Evolutionary conservation across 1,139 yeast species (phyloP), one percentile per base, ranked within the genome.

Genomic region (Taphrina communis): DNA sequence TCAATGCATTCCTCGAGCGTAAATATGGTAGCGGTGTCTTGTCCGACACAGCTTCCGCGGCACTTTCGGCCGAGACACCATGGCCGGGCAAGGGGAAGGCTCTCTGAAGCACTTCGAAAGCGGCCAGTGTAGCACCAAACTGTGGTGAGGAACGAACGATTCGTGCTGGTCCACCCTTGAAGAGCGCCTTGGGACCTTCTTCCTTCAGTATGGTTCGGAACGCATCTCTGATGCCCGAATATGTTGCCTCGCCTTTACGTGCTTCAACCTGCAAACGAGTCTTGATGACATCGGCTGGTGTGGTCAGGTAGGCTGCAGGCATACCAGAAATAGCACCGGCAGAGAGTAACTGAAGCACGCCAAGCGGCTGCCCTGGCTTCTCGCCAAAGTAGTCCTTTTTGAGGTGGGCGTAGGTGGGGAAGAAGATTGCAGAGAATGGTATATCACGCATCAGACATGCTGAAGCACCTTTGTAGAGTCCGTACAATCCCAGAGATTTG

Each of bases 301-400:
- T 93, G 14, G 73, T 72, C 52, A 69, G 59, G 44, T 68, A 63
- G 6, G 99, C 99, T 50, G 98, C 96, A 12, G 99, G 99, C 80
- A 96, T 92, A 77, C 99, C 99, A 25, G 99, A 98, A 74, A 93
- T 79, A 12, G 97, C 98, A 79, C 99, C 99, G 72, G 96, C 86
- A 19, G 86, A 78, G 72, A 94, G 84, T 74, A 94, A 82, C 79
- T 94, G 96, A 88, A 93, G 87, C 36, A 96, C 85, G 72, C 86
- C 86, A 72, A 94, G 84, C 71, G 83, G 78, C 73, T 83, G 81
- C 67, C 79, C 77, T 6, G 97, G 97, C 74, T 94, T 97, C 76
- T 89, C 94, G 70, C 89, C 86, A 79, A 92, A 93, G 74, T 90
- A 78, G 75, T 87, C 85, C 79, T 86, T 88, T 79, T 94, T 94